Evolutionary conservation across 495 filamentous ascomycete species (phyloP), one percentile per base, ranked within the genome.

Genomic region (Patellaria atrata): DNA sequence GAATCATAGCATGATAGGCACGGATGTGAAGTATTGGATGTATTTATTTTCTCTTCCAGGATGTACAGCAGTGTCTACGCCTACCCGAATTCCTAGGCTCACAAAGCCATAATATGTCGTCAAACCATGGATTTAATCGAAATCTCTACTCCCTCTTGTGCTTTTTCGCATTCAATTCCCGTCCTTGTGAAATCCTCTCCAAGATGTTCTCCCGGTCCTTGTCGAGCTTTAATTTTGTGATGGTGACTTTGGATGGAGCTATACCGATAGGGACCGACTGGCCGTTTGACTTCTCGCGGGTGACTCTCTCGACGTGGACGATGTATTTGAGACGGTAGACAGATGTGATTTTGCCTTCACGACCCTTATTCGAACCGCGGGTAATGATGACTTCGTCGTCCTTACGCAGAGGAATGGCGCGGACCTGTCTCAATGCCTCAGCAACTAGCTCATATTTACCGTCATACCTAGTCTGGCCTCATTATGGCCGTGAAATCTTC

Each of bases 301-400:
- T 71, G 53, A 97, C 73, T 47, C 83, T 79, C 75, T 94, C 84
- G 42, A 50, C 30, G 35, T 50, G 46, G 26, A 50, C 22, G 22
- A 21, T 67, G 65, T 82, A 97, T 68, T 94, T 94, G 52, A 93
- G 80, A 64, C 89, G 87, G 80, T 99, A 96, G 57, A 94, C 84
- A 51, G 75, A 77, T 53, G 74, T 84, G 64, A 97, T 70, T 67
- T 91, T 86, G 66, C 86, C 86, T 63, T 93, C 85, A 50, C 83
- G 82, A 60, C 85, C 87, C 72, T 94, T 94, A 18, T 89, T 75
- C 61, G 61, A 60, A 49, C 89, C 89, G 37, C 89, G 84, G 50
- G 79, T 71, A 53, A 99, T 75, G 53, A 64, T 61, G 51, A 96
- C 84, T 64, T 93, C 83, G 65, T 99, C 89, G 62, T 94, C 87